These are phyloP conservation scores for Mortierella hygrophila DNA, from an alignment of 192 early-diverging fungal species.

Conservation along the genomic window DNA sequence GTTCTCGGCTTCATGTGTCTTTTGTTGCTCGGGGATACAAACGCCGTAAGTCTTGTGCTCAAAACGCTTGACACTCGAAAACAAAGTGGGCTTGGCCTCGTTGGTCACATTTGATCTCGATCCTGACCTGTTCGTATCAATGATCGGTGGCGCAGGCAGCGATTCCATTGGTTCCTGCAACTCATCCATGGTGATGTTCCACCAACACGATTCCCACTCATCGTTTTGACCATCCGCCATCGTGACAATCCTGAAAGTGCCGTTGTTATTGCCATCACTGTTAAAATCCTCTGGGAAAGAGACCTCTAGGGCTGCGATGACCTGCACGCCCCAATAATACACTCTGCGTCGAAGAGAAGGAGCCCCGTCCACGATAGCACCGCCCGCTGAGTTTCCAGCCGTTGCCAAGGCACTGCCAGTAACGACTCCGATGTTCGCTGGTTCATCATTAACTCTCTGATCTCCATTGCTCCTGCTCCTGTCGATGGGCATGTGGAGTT, in stretches of 20 bases:
- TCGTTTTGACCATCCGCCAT: slow-evolving; percentile 24
- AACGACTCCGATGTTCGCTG: not conserved
- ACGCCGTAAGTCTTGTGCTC: slow-evolving; percentile 22
- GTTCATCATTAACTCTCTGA: not conserved
- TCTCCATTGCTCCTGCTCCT: not conserved
- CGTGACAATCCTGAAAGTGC: slow-evolving; percentile 38
- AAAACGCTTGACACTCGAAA: slow-evolving; percentile 16
- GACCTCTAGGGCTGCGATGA: slow-evolving; percentile 35
- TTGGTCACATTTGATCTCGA: too few relatives aligned
- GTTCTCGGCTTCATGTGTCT: not conserved
- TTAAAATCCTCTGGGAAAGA: not conserved
- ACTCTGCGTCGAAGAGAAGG: not conserved
- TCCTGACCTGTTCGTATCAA: not conserved
- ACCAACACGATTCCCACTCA: slow-evolving; percentile 43
- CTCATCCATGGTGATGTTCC: slow-evolving; percentile 24
- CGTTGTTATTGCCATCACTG: not conserved
- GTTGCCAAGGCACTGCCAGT: not conserved
- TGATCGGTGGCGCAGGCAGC: slow-evolving; percentile 17
- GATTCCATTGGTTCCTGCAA: not conserved
- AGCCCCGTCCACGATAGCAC: not conserved
- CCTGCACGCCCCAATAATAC: slow-evolving; percentile 48
- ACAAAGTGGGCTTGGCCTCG: not conserved
- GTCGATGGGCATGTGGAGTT: slow-evolving; percentile 8
- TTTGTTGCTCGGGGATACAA: slow-evolving; percentile 13
- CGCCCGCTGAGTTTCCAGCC: not conserved